A percentile compares a stretch with the other conserved stretches of the same genome.
These are phyloP conservation scores for Sclerotiophoma versabilis DNA, from an alignment of 2,329 filamentous ascomycete genomes.

Conservation along the genomic window DNA sequence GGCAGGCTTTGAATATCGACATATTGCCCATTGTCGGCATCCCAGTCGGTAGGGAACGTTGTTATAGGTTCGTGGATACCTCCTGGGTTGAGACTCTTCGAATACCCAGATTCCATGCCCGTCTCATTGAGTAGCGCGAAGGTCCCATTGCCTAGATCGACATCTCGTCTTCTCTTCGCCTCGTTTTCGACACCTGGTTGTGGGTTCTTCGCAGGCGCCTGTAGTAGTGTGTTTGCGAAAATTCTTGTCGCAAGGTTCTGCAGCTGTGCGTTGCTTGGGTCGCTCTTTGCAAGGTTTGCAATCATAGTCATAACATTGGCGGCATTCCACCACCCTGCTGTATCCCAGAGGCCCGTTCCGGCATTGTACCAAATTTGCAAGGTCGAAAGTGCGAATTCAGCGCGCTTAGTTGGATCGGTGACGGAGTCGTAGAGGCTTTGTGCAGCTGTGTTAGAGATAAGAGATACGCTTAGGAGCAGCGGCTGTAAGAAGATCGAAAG, in stretches of 20 bases:
- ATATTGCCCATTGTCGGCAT: constrained; percentile 9
- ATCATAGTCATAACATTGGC: constrained; percentile 71
- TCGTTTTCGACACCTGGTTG: constrained; percentile 34
- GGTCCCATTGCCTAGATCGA: constrained; percentile 15
- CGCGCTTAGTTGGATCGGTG: constrained; percentile 33
- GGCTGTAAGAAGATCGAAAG: constrained; percentile 18
- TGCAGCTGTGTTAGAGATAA: constrained; percentile 31
- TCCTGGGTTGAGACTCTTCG: constrained; percentile 26
- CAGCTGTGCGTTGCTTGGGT: constrained; percentile 39
- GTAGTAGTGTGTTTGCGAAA: constrained; percentile 54
- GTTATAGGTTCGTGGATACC: constrained; percentile 26
- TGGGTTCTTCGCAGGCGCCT: constrained; percentile 42
- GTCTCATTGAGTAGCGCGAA: constrained; percentile 16
- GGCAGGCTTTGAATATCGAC: constrained; percentile 20
- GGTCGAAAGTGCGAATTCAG: constrained; percentile 47
- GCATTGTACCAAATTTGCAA: constrained; percentile 70
- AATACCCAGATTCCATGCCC: constrained; percentile 25
- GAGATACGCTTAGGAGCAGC: constrained; percentile 19
- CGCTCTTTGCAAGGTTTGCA: constrained; percentile 58
- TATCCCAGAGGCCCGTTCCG: constrained; percentile 68
- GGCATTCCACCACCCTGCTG: constrained; percentile 76
- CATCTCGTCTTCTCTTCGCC: constrained; percentile 9
- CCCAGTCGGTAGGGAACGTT: constrained; percentile 33
- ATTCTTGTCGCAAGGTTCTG: constrained; percentile 47
- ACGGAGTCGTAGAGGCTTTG: constrained; percentile 23